phyloP scores from a whole-genome alignment of 1,139 yeast genomes.

The Saccharomyces hybrid region DNA sequence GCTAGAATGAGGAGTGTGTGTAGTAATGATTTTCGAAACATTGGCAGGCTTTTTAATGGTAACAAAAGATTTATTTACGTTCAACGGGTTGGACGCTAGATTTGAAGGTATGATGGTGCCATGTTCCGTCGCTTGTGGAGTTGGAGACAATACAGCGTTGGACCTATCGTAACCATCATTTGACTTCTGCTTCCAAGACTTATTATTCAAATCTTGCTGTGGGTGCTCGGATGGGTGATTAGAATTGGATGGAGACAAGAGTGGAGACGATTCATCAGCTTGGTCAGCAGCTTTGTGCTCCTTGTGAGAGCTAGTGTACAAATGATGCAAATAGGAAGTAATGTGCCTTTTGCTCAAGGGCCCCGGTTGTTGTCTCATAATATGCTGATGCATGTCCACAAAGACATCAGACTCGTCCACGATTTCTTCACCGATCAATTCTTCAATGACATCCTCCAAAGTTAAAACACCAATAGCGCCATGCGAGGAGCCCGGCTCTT shows the following conservation, averaged over 20 bases:
- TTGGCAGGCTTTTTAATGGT: slow-evolving; percentile 50
- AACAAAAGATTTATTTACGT: slow-evolving; percentile 61
- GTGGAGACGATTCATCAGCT: not conserved
- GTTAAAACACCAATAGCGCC: slow-evolving; percentile 93
- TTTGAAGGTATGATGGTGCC: slow-evolving; percentile 47
- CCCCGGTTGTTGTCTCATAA: slow-evolving; percentile 76
- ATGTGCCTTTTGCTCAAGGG: slow-evolving; percentile 71
- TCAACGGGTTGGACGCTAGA: slow-evolving; percentile 75
- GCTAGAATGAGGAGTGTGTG: slow-evolving; percentile 5
- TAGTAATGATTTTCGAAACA: slow-evolving; percentile 9
- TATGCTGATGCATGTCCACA: slow-evolving; percentile 80
- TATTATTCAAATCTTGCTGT: not conserved
- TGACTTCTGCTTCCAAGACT: not conserved
- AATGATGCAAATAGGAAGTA: slow-evolving; percentile 57
- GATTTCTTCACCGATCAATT: slow-evolving; percentile 93
- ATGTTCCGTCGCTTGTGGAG: not conserved
- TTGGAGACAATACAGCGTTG: not conserved
- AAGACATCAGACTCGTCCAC: slow-evolving; percentile 97
- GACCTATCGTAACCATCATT: not conserved
- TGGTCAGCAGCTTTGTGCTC: slow-evolving; percentile 1
- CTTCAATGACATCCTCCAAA: slow-evolving; percentile 94
- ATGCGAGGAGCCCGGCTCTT: slow-evolving; percentile 73
- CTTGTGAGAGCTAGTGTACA: slow-evolving; percentile 29
- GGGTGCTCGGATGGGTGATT: not conserved
- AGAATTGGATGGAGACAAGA: not conserved